These are phyloP conservation scores for Sonneratia alba DNA, from an alignment of 345 rosid species.

Conservation along the genomic window DNA sequence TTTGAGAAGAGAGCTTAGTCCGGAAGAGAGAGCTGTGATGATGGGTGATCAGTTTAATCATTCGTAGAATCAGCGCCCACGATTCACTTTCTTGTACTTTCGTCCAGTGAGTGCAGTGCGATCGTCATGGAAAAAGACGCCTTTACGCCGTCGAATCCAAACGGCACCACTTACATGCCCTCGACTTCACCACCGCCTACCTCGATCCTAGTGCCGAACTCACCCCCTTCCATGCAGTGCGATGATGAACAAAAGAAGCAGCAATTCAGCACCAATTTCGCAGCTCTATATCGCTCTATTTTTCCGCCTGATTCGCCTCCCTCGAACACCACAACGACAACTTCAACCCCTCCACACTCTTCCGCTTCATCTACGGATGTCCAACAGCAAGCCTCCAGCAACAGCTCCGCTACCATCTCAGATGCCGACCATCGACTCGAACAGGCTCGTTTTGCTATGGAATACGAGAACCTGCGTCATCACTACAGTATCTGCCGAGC, in stretches of 20 bases:
- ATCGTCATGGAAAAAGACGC: slow-evolving; percentile 27
- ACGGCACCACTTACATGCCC: slow-evolving; percentile 14
- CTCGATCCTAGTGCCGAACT: slow-evolving; percentile 12
- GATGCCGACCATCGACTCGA: slow-evolving; percentile 48
- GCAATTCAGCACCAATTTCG: slow-evolving; percentile 36
- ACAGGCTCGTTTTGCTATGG: slow-evolving; percentile 60
- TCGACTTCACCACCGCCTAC: slow-evolving; percentile 14
- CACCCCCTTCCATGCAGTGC: slow-evolving; percentile 15
- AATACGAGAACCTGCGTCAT: slow-evolving; percentile 51
- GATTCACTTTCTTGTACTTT: neutral
- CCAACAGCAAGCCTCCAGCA: slow-evolving; percentile 10
- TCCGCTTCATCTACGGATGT: slow-evolving; percentile 25
- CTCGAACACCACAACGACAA: slow-evolving; percentile 26
- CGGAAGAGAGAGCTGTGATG: neutral
- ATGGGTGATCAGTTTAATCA: neutral
- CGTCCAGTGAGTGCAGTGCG: neutral
- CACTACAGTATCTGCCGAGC: slow-evolving; percentile 51
- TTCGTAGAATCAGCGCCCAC: neutral
- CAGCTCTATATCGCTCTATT: slow-evolving; percentile 44
- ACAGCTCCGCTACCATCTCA: slow-evolving; percentile 13
- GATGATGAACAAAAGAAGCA: slow-evolving; percentile 1
- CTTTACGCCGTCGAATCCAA: slow-evolving; percentile 24
- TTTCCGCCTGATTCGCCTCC: slow-evolving; percentile 54
- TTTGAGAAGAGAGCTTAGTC: neutral
- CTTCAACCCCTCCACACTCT: slow-evolving; percentile 37